Evolutionary conservation across 805 yeast genomes (phyloP).

Genomic region (Starmerella geochares): DNA sequence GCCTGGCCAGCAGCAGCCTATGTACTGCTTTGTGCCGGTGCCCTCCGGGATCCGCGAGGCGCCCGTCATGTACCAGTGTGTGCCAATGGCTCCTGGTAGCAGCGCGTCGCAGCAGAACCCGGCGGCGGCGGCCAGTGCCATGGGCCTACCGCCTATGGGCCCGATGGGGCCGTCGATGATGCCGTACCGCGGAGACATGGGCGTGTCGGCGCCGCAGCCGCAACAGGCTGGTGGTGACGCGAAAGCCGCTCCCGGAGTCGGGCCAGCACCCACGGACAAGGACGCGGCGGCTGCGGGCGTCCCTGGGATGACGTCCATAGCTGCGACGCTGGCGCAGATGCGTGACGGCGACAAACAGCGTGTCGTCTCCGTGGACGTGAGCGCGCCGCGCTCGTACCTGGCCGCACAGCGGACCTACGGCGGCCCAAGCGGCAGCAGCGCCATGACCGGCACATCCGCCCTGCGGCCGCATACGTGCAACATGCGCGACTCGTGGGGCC

Average conservation of each 20-base stretch:
- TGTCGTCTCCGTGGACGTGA: not conserved
- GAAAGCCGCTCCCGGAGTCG: no score
- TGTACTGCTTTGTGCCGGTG: conserved; percentile 15
- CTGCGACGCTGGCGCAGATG: conserved; percentile 11
- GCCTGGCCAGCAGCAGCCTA: not conserved
- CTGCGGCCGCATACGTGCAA: conserved; percentile 12
- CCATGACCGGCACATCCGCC: not conserved
- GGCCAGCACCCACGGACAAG: no score
- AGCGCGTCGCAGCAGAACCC: not conserved
- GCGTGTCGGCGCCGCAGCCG: not conserved
- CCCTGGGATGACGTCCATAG: conserved; percentile 4
- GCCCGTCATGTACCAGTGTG: conserved; percentile 11
- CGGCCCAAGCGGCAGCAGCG: not conserved
- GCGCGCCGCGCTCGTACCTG: not conserved
- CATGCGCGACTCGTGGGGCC: conserved; percentile 17
- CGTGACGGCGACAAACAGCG: conserved; percentile 2
- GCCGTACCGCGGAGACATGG: not conserved
- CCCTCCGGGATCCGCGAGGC: conserved; percentile 14
- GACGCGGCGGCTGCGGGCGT: no score
- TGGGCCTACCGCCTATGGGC: conserved; percentile 5
- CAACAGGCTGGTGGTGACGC: no score
- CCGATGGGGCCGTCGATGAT: conserved; percentile 7
- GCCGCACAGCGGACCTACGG: not conserved
- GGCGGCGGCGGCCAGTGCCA: not conserved
- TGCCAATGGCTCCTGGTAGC: conserved; percentile 1